These are phyloP conservation scores for Trapa incisa DNA, from an alignment of 345 rosid genomes.

Conservation along the genomic window DNA sequence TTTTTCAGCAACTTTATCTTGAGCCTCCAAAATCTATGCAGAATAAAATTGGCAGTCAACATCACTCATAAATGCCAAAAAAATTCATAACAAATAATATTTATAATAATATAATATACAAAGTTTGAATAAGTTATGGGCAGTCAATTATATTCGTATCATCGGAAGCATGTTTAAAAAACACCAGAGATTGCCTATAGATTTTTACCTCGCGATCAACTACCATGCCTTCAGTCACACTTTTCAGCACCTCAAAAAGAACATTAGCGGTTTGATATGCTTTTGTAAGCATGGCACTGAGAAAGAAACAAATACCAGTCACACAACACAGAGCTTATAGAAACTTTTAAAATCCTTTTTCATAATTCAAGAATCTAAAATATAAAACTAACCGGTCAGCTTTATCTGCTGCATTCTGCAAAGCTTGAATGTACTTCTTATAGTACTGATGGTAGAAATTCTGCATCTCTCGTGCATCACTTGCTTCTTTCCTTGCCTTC, in stretches of 20 bases:
- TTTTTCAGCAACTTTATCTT: constrained; percentile 82
- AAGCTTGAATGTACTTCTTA: constrained; percentile 72
- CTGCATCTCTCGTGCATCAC: constrained; percentile 97
- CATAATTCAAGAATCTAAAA: background rate
- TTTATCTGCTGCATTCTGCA: constrained; percentile 82
- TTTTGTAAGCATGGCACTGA: constrained; percentile 94
- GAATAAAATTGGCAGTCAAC: constrained; percentile 5
- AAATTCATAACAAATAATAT: background rate
- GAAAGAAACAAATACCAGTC: constrained; percentile 3
- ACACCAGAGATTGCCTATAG: constrained; percentile 1
- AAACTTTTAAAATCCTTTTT: background rate
- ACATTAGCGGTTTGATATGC: constrained; percentile 99
- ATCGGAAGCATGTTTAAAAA: constrained; percentile 1
- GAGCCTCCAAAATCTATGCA: constrained; percentile 84
- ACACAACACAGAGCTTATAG: background rate
- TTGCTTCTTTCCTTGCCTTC: constrained; percentile 56
- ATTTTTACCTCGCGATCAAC: constrained; percentile 83
- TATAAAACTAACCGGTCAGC: constrained; percentile 26
- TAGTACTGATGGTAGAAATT: constrained; percentile 72
- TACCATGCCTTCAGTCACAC: constrained; percentile 92
- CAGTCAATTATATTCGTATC: background rate
- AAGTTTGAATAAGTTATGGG: background rate
- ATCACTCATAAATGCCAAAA: background rate
- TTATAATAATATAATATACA: background rate
- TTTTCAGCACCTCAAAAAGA: constrained; percentile 95